Evolutionary conservation across 306 rosid genomes (phyloP).

Genomic region (Begonia masoniana): DNA sequence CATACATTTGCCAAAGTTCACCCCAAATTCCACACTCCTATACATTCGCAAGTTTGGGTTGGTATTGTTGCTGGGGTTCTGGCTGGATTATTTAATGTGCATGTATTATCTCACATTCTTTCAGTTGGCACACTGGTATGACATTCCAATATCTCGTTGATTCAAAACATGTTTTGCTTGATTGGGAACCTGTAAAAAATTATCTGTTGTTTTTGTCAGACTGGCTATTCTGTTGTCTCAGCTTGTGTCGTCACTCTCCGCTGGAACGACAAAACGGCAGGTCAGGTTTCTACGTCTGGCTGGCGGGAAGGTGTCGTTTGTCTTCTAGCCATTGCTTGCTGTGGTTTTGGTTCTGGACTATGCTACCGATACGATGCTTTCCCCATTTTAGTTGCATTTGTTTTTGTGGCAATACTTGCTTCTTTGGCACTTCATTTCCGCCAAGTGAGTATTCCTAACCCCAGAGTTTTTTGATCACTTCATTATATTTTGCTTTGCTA

Average conservation of each 20-base stretch:
- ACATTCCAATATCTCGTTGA: slow-evolving; percentile 4
- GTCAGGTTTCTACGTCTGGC: slow-evolving; percentile 39
- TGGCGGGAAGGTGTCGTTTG: slow-evolving; percentile 74
- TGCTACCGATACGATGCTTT: slow-evolving; percentile 39
- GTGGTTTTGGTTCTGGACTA: slow-evolving; percentile 76
- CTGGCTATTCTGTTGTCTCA: slow-evolving; percentile 97
- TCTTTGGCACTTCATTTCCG: slow-evolving; percentile 48
- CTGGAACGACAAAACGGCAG: slow-evolving; percentile 48
- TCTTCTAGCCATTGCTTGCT: slow-evolving; percentile 42
- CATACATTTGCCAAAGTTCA: slow-evolving; percentile 65
- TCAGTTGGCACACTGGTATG: slow-evolving; percentile 97
- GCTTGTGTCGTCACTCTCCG: slow-evolving; percentile 87
- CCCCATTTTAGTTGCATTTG: slow-evolving; percentile 26
- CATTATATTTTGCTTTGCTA: no score
- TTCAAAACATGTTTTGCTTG: no score
- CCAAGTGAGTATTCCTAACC: slow-evolving; percentile 38
- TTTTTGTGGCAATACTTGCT: slow-evolving; percentile 40
- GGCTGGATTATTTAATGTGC: slow-evolving; percentile 81
- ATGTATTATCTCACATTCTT: slow-evolving; percentile 70
- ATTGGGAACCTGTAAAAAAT: no score
- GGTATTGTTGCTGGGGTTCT: slow-evolving; percentile 66
- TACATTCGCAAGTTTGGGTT: slow-evolving; percentile 91
- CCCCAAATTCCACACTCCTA: slow-evolving; percentile 62
- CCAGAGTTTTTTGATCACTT: neutral
- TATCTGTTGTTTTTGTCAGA: slow-evolving; percentile 38